These are phyloP conservation scores for Nematodospora valgi DNA, from an alignment of 805 yeast species.

Conservation along the genomic window DNA sequence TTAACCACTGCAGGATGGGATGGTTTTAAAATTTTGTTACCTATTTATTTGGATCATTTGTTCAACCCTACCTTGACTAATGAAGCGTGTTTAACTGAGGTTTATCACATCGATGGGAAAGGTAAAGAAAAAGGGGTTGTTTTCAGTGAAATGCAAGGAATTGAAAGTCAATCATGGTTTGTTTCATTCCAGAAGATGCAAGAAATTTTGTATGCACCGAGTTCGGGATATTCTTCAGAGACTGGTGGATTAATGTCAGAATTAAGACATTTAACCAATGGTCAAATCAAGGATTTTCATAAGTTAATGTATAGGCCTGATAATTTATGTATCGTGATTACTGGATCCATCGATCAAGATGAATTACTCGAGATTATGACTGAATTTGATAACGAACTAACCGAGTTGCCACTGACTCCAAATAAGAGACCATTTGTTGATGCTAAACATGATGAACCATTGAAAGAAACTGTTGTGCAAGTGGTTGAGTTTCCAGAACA, in stretches of 20 bases:
- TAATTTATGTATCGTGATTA: conserved; percentile 75
- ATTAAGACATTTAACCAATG: conserved; percentile 67
- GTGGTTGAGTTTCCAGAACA: conserved; percentile 80
- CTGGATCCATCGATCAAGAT: conserved; percentile 79
- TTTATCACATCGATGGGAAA: conserved; percentile 87
- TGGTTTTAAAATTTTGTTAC: conserved; percentile 79
- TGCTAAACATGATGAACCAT: conserved; percentile 46
- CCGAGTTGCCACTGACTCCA: conserved; percentile 31
- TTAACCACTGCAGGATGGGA: conserved; percentile 94
- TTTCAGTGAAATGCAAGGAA: conserved; percentile 94
- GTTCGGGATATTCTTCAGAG: conserved; percentile 85
- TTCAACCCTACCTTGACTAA: conserved; percentile 83
- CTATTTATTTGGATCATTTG: conserved; percentile 87
- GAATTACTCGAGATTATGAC: conserved; percentile 63
- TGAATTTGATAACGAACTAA: conserved; percentile 58
- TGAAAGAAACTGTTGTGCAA: conserved; percentile 36
- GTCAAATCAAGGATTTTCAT: conserved; percentile 76
- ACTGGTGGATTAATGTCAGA: conserved; percentile 89
- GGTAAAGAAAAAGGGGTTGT: conserved; percentile 96
- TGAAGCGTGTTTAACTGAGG: conserved; percentile 90
- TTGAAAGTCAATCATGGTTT: conserved; percentile 75
- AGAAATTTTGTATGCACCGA: conserved; percentile 48
- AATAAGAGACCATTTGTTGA: conserved; percentile 79
- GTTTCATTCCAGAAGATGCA: conserved; percentile 58
- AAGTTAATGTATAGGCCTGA: conserved; percentile 70